Base-by-base conservation (phyloP, 768 basidiomycete genomes). In the Trametes sanguinea region DNA sequence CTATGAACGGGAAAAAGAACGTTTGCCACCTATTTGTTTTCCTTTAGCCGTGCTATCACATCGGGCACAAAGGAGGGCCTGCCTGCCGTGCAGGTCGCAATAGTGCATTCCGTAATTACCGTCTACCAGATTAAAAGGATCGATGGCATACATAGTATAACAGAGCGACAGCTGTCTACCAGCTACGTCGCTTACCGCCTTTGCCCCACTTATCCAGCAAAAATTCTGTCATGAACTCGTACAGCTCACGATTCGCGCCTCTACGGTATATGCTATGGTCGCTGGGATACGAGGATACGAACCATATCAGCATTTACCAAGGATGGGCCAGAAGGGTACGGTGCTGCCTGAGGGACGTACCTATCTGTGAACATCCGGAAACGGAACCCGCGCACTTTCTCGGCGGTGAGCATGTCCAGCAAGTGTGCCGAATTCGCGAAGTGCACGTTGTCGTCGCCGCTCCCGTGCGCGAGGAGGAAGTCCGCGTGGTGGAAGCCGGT, bases 351-450 rank as follows among this genome's bases (percentile, higher is more conserved):
- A 22, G 22, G 22, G 22, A 22, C 83, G 69, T 61, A 92, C 90
- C 92, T 94, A 76, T 99, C 97, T 27, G 94, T 94, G 76, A 98
- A 99, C 92, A 98, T 93, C 71, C 95, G 84, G 76, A 98, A 97
- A 69, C 89, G 82, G 69, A 88, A 91, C 62, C 82, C 81, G 68
- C 88, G 80, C 47, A 98, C 83, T 58, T 86, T 78, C 29, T 80
- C 87, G 67, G 79, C 77, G 0, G 95, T 98, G 67, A 99, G 83
- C 87, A 97, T 95, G 74, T 98, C 96, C 39, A 99, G 76, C 69
- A 99, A 71, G 67, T 91, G 91, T 11, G 94, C 94, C 56, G 90
- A 87, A 76, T 99, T 95, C 42, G 90, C 85, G 69, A 85, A 95
- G 75, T 99, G 97, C 47, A 99, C 95, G 70, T 98, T 98, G 72